A percentile compares a stretch with the other conserved stretches of the same genome.
Evolutionary conservation across 768 basidiomycete species (phyloP).

Genomic region (Chalciporus chontae): DNA sequence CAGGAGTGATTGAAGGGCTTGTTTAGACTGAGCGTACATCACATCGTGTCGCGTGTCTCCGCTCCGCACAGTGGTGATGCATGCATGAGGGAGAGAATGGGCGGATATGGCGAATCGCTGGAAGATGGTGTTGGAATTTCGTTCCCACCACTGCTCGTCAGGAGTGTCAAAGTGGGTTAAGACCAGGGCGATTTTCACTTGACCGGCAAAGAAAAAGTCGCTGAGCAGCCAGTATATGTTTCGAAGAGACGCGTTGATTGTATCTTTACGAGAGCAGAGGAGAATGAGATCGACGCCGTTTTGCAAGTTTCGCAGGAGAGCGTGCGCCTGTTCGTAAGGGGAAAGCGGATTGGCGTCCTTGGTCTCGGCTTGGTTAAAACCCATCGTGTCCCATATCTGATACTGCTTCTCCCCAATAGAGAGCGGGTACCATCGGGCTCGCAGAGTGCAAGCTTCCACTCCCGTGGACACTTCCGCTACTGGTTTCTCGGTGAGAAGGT

Average conservation of each 20-base stretch:
- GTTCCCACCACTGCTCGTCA: conserved; percentile 32
- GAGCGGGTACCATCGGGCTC: conserved; percentile 1
- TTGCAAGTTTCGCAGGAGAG: conserved; percentile 25
- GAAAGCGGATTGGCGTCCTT: not conserved
- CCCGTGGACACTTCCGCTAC: conserved; percentile 24
- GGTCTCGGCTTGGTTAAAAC: conserved; percentile 12
- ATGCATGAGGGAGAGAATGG: not conserved
- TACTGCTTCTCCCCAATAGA: conserved; percentile 2
- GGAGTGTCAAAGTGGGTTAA: conserved; percentile 30
- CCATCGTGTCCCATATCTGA: conserved; percentile 25
- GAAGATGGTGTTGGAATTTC: conserved; percentile 20
- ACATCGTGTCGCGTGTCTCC: not conserved
- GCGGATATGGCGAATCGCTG: not conserved
- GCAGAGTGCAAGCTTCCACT: conserved; percentile 30
- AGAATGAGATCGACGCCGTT: conserved; percentile 35
- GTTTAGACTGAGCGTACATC: not conserved
- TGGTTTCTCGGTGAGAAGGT: conserved; percentile 13
- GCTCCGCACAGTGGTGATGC: not conserved
- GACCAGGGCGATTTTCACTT: conserved; percentile 34
- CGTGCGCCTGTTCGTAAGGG: conserved; percentile 19
- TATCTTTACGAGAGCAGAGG: conserved; percentile 30
- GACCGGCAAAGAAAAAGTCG: conserved; percentile 30
- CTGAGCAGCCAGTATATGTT: conserved; percentile 32
- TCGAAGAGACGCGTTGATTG: conserved; percentile 23
- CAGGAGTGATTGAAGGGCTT: not conserved